Conservation (phyloP, 495 filamentous ascomycete species). For the Cercophora sp. region DNA sequence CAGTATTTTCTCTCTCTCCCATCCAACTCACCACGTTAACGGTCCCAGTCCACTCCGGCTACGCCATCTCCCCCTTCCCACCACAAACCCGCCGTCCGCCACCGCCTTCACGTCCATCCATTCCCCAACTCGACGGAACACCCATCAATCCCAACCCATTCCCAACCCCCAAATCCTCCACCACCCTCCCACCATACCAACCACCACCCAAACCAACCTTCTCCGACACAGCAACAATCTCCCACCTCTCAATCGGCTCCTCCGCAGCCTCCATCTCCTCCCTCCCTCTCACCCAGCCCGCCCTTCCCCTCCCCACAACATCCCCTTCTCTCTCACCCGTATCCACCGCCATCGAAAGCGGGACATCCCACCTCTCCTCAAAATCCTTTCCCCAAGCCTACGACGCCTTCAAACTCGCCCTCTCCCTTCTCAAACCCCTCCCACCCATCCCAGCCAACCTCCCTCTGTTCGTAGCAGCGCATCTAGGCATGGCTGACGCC, state of each 20-base stretch:
- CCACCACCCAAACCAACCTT: too few relatives aligned
- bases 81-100: too few relatives aligned
- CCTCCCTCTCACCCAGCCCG: too few relatives aligned
- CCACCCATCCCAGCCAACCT: neutral
- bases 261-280: neutral
- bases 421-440: neutral
- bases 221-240: neutral
- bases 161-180: too few relatives aligned
- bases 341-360: neutral
- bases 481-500: neutral
- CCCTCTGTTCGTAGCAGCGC: neutral
- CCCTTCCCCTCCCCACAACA: too few relatives aligned
- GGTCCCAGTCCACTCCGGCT: neutral
- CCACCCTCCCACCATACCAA: neutral
- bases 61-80: neutral
- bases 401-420: neutral
- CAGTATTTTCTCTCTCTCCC: neutral
- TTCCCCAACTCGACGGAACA: too few relatives aligned
- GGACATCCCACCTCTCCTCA: neutral
- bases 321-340: neutral
- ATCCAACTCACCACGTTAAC: neutral
- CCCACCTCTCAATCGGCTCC: neutral
- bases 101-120: too few relatives aligned
- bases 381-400: neutral
- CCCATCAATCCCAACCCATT: too few relatives aligned